Evolutionary conservation across 495 filamentous ascomycete species (phyloP).

Genomic region (Aspergillus cavernicola): DNA sequence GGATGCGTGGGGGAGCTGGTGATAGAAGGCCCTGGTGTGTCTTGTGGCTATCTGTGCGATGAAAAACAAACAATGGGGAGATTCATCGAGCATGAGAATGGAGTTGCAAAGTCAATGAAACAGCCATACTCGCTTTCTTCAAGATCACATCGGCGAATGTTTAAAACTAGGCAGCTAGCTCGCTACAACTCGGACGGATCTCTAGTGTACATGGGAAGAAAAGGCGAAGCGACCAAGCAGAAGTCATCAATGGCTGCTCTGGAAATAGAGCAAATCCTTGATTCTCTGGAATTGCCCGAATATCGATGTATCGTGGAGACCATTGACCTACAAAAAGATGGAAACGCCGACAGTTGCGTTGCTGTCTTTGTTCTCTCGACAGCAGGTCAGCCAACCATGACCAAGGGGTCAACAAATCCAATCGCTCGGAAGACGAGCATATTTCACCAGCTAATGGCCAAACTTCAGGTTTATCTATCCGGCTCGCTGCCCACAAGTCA

Average conservation of each 20-base stretch:
- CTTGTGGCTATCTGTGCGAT: slow-evolving; percentile 46
- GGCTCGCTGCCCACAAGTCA: slow-evolving; percentile 42
- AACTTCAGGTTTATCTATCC: slow-evolving; percentile 25
- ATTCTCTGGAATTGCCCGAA: slow-evolving; percentile 13
- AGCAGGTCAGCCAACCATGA: background rate
- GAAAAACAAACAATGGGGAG: slow-evolving; percentile 32
- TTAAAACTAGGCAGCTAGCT: slow-evolving; percentile 53
- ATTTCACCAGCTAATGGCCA: slow-evolving; percentile 15
- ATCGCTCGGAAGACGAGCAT: slow-evolving; percentile 17
- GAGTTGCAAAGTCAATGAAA: background rate
- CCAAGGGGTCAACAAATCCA: background rate
- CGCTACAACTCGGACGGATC: slow-evolving; percentile 49
- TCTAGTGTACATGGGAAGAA: slow-evolving; percentile 42
- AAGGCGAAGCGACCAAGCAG: slow-evolving; percentile 43
- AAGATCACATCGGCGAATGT: slow-evolving; percentile 16
- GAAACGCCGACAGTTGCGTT: slow-evolving; percentile 10
- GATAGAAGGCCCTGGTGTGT: slow-evolving; percentile 57
- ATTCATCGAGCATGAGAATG: slow-evolving; percentile 47
- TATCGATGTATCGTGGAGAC: slow-evolving; percentile 25
- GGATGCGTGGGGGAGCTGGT: slow-evolving; percentile 59
- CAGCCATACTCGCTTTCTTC: background rate
- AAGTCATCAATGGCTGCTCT: slow-evolving; percentile 45
- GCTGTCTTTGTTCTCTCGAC: slow-evolving; percentile 30
- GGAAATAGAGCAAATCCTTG: slow-evolving; percentile 41
- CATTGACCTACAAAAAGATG: slow-evolving; percentile 14